These are phyloP conservation scores for Kingdonia uniflora DNA, from an alignment of 164 flowering plant genomes.

Conservation along the genomic window DNA sequence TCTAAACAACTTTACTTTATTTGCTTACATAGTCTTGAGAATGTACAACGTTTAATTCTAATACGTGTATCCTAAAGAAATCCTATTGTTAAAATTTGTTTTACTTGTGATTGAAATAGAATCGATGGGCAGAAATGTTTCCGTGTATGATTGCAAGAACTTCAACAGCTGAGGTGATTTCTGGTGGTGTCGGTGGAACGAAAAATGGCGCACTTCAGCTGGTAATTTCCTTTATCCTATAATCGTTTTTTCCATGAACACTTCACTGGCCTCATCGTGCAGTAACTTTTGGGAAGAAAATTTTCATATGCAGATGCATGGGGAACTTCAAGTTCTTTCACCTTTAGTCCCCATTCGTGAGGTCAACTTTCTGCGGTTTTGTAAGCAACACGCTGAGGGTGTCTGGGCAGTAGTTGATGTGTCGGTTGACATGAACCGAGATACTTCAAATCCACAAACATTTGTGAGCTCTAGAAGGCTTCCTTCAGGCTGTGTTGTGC, in stretches of 20 bases:
- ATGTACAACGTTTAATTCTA: too few relatives aligned
- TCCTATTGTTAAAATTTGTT: too few relatives aligned
- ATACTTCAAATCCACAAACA: constrained; percentile 32
- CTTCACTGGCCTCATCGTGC: too few relatives aligned
- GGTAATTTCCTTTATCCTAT: constrained; percentile 17
- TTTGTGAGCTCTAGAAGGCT: constrained; percentile 63
- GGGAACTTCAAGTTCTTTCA: constrained; percentile 91
- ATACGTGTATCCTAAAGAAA: too few relatives aligned
- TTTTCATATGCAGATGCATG: constrained; percentile 67
- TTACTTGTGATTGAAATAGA: constrained; percentile 24
- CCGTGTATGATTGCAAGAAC: constrained; percentile 75
- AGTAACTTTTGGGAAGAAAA: background rate
- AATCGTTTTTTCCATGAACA: too few relatives aligned
- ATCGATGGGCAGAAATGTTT: constrained; percentile 88
- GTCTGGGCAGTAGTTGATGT: constrained; percentile 99
- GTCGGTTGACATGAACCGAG: constrained; percentile 62
- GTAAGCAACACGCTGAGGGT: constrained; percentile 96
- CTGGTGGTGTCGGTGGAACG: constrained; percentile 75
- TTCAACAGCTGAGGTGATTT: constrained; percentile 63
- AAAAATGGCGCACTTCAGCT: constrained; percentile 87
- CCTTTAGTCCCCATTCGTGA: constrained; percentile 87
- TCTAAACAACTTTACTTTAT: background rate
- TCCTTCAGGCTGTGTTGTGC: constrained; percentile 93
- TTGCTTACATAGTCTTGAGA: background rate
- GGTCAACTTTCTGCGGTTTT: constrained; percentile 77